A percentile compares a stretch with the other conserved stretches of the same genome.
Conservation (phyloP, 805 yeast species). For the Brettanomyces nanus region DNA sequence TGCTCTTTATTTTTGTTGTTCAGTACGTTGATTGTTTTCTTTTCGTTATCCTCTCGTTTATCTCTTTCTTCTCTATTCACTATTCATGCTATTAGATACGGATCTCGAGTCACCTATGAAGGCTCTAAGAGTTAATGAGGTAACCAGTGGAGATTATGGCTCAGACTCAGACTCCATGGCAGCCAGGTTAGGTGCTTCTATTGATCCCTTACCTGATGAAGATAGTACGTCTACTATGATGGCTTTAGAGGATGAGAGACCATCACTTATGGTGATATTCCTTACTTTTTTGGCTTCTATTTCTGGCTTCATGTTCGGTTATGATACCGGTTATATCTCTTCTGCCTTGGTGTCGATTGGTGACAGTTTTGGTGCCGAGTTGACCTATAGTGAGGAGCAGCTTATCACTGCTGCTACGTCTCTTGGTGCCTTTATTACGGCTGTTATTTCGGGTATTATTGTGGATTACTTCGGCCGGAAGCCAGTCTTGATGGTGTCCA, state of each 20-base stretch:
- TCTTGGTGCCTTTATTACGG: constrained; percentile 80
- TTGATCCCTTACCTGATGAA: constrained; percentile 35
- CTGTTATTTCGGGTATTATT: constrained; percentile 66
- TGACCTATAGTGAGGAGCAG: constrained; percentile 77
- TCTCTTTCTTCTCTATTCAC: too few species aligned
- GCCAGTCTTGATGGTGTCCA: constrained; percentile 75
- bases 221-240: constrained; percentile 40
- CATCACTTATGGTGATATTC: constrained; percentile 56
- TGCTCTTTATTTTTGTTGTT: too few species aligned
- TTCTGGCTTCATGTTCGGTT: constrained; percentile 95
- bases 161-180: too few species aligned
- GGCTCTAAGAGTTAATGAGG: too few species aligned
- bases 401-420: constrained; percentile 92
- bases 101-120: too few species aligned
- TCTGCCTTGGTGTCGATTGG: constrained; percentile 85
- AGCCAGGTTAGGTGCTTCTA: neutral
- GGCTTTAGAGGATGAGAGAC: constrained; percentile 41
- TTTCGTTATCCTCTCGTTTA: too few species aligned
- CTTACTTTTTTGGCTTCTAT: constrained; percentile 75
- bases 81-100: too few species aligned
- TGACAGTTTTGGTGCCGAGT: constrained; percentile 53
- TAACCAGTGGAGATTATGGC: too few species aligned
- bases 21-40: too few species aligned
- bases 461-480: constrained; percentile 86
- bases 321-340: constrained; percentile 95